These are phyloP conservation scores for Cercospora janseana DNA, from an alignment of 2,329 filamentous ascomycete species.

Conservation along the genomic window DNA sequence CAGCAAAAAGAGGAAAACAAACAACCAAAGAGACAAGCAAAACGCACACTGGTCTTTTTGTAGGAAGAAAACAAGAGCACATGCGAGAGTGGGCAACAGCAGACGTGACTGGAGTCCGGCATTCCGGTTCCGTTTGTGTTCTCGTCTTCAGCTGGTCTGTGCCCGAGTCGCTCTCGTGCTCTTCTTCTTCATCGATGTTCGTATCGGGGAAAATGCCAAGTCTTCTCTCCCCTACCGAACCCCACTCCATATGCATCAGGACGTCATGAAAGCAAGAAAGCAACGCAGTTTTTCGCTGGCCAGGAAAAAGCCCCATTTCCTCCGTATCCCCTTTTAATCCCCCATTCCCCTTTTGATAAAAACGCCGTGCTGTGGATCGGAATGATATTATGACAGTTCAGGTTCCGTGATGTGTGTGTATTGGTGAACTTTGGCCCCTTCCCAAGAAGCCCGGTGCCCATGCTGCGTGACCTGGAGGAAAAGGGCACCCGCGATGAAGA, in stretches of 20 bases:
- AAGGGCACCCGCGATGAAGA: not conserved
- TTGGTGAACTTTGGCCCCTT: too few relatives aligned
- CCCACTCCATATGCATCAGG: slow-evolving; percentile 1
- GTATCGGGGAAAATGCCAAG: not conserved
- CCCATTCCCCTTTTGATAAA: slow-evolving; percentile 2
- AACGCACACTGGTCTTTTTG: too few relatives aligned
- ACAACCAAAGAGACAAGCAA: too few relatives aligned
- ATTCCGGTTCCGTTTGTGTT: too few relatives aligned
- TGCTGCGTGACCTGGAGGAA: slow-evolving; percentile 12
- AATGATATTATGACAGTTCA: slow-evolving; percentile 13
- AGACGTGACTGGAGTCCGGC: too few relatives aligned
- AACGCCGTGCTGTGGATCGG: slow-evolving; percentile 15
- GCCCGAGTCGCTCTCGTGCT: too few relatives aligned
- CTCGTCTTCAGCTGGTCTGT: too few relatives aligned
- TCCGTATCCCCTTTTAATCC: slow-evolving; percentile 7
- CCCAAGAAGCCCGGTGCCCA: slow-evolving; percentile 8
- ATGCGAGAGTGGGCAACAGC: too few relatives aligned
- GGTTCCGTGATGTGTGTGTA: slow-evolving; percentile 1
- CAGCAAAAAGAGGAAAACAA: too few relatives aligned
- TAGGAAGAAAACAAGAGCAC: too few relatives aligned
- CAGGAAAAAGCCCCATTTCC: not conserved
- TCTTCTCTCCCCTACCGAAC: not conserved
- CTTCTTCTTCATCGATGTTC: not conserved
- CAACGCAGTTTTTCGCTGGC: not conserved
- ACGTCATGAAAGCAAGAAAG: slow-evolving; percentile 3